Conservation (phyloP, 2,329 filamentous ascomycete genomes). For the Ceratocystis alfenasii region DNA sequence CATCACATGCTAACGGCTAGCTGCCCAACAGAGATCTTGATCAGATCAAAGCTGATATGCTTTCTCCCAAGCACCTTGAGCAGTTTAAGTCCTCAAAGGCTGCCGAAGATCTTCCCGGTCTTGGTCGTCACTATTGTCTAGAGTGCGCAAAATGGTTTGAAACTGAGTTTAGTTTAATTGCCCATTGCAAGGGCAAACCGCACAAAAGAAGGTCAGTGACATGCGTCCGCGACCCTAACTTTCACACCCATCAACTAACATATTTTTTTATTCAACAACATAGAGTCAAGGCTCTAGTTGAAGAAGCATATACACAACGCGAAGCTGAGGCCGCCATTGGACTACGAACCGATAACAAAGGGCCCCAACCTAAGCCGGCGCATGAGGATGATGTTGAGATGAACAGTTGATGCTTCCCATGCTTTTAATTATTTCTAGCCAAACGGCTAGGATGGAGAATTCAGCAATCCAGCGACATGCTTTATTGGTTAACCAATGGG, state of each 20-base stretch:
- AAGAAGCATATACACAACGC: conserved; percentile 76
- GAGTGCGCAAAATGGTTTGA: conserved; percentile 98
- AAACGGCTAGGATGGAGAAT: background rate
- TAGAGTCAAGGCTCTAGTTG: conserved; percentile 69
- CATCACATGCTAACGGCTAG: conserved; percentile 23
- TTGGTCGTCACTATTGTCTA: conserved; percentile 77
- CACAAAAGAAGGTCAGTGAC: conserved; percentile 72
- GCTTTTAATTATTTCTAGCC: background rate
- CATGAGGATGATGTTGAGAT: conserved; percentile 29
- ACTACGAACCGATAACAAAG: conserved; percentile 55
- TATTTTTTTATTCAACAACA: conserved; percentile 21
- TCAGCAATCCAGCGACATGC: background rate
- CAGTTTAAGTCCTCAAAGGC: conserved; percentile 69
- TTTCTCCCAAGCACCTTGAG: conserved; percentile 64
- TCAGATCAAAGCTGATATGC: conserved; percentile 75
- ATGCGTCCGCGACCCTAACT: background rate
- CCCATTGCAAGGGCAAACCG: conserved; percentile 75
- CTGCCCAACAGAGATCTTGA: conserved; percentile 64
- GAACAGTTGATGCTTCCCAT: conserved; percentile 26
- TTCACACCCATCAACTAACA: background rate
- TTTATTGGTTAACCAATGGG: background rate
- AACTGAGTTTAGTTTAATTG: conserved; percentile 59
- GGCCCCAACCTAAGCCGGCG: conserved; percentile 25
- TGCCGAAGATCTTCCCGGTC: conserved; percentile 72
- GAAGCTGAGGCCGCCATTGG: conserved; percentile 73